A percentile compares a stretch with the other conserved stretches of the same genome.
phyloP scores from a whole-genome alignment of 2,329 filamentous ascomycete genomes.

The Neofusicoccum kwambonambiense region DNA sequence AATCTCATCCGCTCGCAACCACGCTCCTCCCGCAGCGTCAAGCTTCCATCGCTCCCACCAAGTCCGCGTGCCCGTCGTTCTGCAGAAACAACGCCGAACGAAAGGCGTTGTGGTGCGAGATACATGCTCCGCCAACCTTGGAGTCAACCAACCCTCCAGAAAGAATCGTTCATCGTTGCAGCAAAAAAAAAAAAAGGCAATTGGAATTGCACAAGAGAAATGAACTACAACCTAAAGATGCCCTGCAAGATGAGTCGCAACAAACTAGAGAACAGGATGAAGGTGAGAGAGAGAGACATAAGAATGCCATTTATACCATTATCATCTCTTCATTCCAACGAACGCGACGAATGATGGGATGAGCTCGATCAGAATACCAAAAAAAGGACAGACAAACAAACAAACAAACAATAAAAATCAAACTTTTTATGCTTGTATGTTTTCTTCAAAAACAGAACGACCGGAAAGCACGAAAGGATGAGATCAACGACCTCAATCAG shows the following conservation, averaged over 20 bases:
- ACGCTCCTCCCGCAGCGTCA: too few species aligned
- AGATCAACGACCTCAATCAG: too few species aligned
- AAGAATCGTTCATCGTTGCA: too few species aligned
- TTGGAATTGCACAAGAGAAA: background rate
- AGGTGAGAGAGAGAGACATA: background rate
- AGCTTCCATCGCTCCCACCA: too few species aligned
- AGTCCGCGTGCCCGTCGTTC: too few species aligned
- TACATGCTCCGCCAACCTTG: too few species aligned
- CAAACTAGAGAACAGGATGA: background rate
- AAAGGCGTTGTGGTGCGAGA: too few species aligned
- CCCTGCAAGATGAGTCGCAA: too few species aligned
- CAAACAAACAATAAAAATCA: background rate
- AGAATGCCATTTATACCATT: constrained; percentile 1
- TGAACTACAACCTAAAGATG: background rate
- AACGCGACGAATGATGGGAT: background rate
- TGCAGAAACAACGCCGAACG: too few species aligned
- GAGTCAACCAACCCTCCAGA: too few species aligned
- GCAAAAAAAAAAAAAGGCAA: too few species aligned
- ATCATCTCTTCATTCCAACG: constrained; percentile 8
- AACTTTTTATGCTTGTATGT: background rate
- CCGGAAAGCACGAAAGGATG: background rate
- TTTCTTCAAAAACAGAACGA: background rate
- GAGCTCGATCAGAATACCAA: background rate
- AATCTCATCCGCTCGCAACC: too few species aligned
- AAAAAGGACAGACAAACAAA: background rate